These are phyloP conservation scores for Obelidium mucronatum DNA, from an alignment of 192 early-diverging fungal species.

Conservation along the genomic window DNA sequence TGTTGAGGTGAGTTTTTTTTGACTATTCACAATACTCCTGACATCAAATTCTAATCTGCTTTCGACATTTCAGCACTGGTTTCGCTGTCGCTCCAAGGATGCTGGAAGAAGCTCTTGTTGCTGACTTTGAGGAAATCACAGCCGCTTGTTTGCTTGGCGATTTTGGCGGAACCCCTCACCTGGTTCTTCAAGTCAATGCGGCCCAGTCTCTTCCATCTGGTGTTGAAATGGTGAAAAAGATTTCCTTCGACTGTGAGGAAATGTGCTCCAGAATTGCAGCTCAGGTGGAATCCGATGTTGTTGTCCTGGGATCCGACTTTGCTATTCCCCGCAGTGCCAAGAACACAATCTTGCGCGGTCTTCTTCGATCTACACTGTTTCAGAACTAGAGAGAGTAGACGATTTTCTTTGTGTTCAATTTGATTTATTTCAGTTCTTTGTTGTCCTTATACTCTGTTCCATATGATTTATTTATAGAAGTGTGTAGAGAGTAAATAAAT, in stretches of 20 bases:
- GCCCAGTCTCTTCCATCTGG: not conserved
- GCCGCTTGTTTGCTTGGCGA: not conserved
- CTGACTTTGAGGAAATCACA: not conserved
- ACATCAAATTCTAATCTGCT: too few relatives aligned
- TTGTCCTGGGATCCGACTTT: not conserved
- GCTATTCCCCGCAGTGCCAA: not conserved
- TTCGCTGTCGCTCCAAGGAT: not conserved
- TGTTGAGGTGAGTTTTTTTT: too few relatives aligned
- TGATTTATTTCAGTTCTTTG: too few relatives aligned
- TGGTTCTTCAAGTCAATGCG: not conserved
- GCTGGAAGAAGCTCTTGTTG: not conserved
- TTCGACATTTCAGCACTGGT: too few relatives aligned
- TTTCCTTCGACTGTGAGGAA: not conserved
- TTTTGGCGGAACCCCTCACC: not conserved
- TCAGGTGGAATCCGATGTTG: not conserved
- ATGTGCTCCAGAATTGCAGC: not conserved
- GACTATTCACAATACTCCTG: too few relatives aligned
- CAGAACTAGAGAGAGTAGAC: too few relatives aligned
- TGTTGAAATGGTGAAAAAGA: not conserved
- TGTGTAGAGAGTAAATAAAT: too few relatives aligned
- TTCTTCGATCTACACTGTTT: not conserved
- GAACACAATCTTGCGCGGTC: not conserved
- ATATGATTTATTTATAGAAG: too few relatives aligned
- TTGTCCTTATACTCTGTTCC: too few relatives aligned
- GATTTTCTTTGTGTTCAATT: too few relatives aligned